A percentile compares a stretch with the other conserved stretches of the same genome.
phyloP scores from a whole-genome alignment of 768 basidiomycete species.

The Mycena alexandri region DNA sequence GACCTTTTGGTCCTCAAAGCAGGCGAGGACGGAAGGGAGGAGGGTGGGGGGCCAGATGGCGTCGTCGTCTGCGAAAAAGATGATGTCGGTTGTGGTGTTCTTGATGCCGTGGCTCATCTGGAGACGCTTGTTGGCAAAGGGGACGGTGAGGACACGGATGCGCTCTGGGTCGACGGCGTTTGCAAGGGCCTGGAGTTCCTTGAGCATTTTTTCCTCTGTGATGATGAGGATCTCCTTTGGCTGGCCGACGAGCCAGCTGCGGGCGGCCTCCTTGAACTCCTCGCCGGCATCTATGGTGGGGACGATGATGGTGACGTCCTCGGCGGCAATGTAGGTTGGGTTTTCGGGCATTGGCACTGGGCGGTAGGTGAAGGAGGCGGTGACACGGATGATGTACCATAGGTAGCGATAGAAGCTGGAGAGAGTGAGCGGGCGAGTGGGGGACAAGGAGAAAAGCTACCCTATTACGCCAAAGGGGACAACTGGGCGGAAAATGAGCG shows the following conservation, averaged over 20 bases:
- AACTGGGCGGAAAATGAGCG: slow-evolving; percentile 62
- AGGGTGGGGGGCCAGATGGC: slow-evolving; percentile 96
- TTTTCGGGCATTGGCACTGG: slow-evolving; percentile 93
- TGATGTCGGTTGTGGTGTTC: slow-evolving; percentile 91
- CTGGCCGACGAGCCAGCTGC: slow-evolving; percentile 92
- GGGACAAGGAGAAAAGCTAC: slow-evolving; percentile 49
- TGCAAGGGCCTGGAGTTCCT: slow-evolving; percentile 90
- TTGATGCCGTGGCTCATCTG: slow-evolving; percentile 96
- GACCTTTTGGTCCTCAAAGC: slow-evolving; percentile 94
- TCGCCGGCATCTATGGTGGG: slow-evolving; percentile 97
- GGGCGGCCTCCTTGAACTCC: slow-evolving; percentile 94
- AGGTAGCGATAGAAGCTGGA: slow-evolving; percentile 92
- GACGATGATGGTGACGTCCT: slow-evolving; percentile 97
- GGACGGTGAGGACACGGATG: slow-evolving; percentile 90
- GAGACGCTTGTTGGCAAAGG: slow-evolving; percentile 93
- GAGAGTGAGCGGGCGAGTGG: not conserved
- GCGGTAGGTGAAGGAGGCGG: slow-evolving; percentile 83
- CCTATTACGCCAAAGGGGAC: slow-evolving; percentile 92
- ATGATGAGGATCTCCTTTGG: slow-evolving; percentile 84
- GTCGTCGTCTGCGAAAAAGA: slow-evolving; percentile 95
- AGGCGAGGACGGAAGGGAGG: slow-evolving; percentile 89
- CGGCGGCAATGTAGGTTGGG: slow-evolving; percentile 89
- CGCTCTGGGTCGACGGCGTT: slow-evolving; percentile 86
- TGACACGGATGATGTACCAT: slow-evolving; percentile 90
- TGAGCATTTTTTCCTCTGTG: slow-evolving; percentile 91